Evolutionary conservation across 2,329 filamentous ascomycete genomes (phyloP).

Genomic region (Fusarium sp.): DNA sequence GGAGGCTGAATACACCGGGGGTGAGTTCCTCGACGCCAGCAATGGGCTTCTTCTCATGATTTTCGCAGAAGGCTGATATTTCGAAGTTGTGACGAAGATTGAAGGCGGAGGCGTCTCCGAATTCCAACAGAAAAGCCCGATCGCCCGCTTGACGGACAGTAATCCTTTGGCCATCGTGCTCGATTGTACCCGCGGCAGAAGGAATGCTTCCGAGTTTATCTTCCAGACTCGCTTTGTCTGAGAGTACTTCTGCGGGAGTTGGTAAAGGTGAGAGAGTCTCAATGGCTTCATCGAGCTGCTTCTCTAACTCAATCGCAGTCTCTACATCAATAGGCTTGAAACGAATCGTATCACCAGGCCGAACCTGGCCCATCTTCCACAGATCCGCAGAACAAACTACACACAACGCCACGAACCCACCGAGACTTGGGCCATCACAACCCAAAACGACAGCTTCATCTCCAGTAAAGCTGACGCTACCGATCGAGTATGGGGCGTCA

Average conservation of each 20-base stretch:
- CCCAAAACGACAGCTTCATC: conserved; percentile 55
- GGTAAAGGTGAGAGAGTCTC: conserved; percentile 24
- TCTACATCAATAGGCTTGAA: conserved; percentile 47
- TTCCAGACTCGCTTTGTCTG: neutral
- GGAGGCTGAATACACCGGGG: conserved; percentile 51
- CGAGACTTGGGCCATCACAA: conserved; percentile 55
- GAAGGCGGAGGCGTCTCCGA: conserved; percentile 45
- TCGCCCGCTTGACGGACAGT: conserved; percentile 49
- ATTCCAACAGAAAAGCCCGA: conserved; percentile 50
- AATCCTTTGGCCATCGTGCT: conserved; percentile 27
- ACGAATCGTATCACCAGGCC: conserved; percentile 52
- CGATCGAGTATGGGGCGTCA: conserved; percentile 54
- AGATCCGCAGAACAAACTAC: conserved; percentile 53
- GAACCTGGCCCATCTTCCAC: conserved; percentile 56
- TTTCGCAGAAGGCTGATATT: conserved; percentile 50
- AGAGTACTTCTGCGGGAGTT: rapidly evolving
- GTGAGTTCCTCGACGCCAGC: conserved; percentile 47
- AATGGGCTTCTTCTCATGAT: conserved; percentile 44
- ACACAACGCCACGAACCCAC: conserved; percentile 55
- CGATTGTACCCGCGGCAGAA: conserved; percentile 30
- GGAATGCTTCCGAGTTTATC: neutral
- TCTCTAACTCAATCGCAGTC: conserved; percentile 41
- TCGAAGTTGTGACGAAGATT: conserved; percentile 48
- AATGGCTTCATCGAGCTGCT: conserved; percentile 37
- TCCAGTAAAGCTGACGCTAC: conserved; percentile 57